A percentile compares a stretch with the other conserved stretches of the same genome.
Conservation (phyloP, 23 red algal species). For the Agarophyton chilense region DNA sequence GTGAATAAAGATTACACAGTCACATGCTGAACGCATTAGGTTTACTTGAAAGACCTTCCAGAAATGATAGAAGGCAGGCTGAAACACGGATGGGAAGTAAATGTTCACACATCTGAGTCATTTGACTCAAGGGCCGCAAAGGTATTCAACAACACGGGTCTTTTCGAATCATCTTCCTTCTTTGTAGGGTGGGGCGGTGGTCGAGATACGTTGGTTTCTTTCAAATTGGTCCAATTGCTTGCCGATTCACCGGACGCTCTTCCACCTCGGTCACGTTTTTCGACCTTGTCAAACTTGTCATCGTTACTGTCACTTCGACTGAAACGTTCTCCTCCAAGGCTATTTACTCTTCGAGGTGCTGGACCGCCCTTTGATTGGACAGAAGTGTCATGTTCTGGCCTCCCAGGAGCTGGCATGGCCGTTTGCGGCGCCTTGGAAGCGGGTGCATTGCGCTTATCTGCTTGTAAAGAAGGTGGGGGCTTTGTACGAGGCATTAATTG, state of each 20-base stretch:
- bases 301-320: not conserved
- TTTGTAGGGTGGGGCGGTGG: not conserved
- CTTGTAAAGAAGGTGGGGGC: conserved; percentile 41
- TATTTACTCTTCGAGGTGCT: not conserved
- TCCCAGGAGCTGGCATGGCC: not conserved
- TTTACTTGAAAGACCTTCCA: not conserved
- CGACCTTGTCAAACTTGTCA: conserved; percentile 18
- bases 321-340: not conserved
- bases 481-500: conserved; percentile 66
- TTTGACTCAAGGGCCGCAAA: conserved; percentile 55
- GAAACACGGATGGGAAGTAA: not conserved
- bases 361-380: not conserved
- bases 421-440: not conserved
- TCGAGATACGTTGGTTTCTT: not conserved
- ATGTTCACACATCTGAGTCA: conserved; percentile 35
- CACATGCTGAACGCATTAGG: not conserved
- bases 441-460: conserved; percentile 21
- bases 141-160: conserved; percentile 47
- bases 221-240: conserved; percentile 15
- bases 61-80: not conserved
- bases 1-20: conserved; percentile 21
- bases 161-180: conserved; percentile 44
- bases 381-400: conserved; percentile 10
- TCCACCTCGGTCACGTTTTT: conserved; percentile 3
- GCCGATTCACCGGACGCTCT: not conserved